These are phyloP conservation scores for Chalara sp. DNA, from an alignment of 2,329 filamentous ascomycete species.

Conservation along the genomic window DNA sequence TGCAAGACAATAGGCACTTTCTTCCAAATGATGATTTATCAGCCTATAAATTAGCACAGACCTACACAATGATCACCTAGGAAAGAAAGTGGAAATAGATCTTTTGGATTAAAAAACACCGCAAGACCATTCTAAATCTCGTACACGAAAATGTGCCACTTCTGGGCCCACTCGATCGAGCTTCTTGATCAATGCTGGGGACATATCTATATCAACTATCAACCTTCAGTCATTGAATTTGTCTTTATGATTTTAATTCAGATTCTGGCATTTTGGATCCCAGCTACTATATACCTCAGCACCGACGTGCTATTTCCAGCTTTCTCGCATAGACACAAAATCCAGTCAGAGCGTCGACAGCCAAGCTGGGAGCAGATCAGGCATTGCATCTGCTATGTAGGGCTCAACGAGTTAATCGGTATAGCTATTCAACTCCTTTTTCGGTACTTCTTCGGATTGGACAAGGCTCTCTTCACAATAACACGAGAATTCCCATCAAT, in stretches of 20 bases:
- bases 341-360: slow-evolving; percentile 44
- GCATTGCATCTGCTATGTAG: slow-evolving; percentile 36
- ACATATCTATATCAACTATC: not conserved
- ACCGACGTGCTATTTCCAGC: slow-evolving; percentile 38
- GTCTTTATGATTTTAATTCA: not conserved
- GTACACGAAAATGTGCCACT: too few species aligned
- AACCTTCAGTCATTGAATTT: not conserved
- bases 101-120: too few species aligned
- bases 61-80: too few species aligned
- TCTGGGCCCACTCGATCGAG: too few species aligned
- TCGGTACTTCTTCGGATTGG: not conserved
- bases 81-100: too few species aligned
- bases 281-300: slow-evolving; percentile 29
- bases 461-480: not conserved
- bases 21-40: too few species aligned
- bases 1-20: too few species aligned
- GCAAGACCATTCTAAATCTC: too few species aligned
- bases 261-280: not conserved
- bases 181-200: not conserved
- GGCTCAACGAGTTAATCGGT: not conserved
- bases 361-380: slow-evolving; percentile 38
- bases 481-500: not conserved
- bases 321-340: slow-evolving; percentile 45
- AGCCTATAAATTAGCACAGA: too few species aligned
- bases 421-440: not conserved